These are phyloP conservation scores for Clarireedia paspali DNA, from an alignment of 2,329 filamentous ascomycete genomes.

Conservation along the genomic window DNA sequence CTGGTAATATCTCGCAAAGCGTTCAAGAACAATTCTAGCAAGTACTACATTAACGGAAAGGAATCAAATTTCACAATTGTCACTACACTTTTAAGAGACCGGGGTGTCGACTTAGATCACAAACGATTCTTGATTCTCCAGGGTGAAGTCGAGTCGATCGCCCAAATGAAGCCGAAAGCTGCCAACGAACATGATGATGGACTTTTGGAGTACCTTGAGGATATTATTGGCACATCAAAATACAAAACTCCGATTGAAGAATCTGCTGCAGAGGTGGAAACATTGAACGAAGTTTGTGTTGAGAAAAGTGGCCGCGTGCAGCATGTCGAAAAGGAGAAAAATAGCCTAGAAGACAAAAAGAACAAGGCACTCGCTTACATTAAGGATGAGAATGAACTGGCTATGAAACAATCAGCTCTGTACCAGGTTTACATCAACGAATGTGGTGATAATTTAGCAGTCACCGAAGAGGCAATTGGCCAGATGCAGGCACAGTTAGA, in stretches of 20 bases:
- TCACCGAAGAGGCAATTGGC: slow-evolving; percentile 83
- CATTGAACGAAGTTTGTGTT: slow-evolving; percentile 85
- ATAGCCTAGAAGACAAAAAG: slow-evolving; percentile 89
- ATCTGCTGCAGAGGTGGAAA: slow-evolving; percentile 80
- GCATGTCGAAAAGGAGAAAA: slow-evolving; percentile 96
- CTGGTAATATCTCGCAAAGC: slow-evolving; percentile 84
- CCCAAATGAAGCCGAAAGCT: slow-evolving; percentile 98
- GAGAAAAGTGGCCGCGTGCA: slow-evolving; percentile 95
- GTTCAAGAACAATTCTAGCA: slow-evolving; percentile 97
- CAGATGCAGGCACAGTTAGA: slow-evolving; percentile 86
- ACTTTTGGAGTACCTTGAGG: slow-evolving; percentile 90
- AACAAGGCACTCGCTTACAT: slow-evolving; percentile 86
- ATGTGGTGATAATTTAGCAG: slow-evolving; percentile 78
- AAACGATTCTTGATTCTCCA: slow-evolving; percentile 97
- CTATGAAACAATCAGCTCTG: slow-evolving; percentile 79
- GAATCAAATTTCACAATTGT: slow-evolving; percentile 89
- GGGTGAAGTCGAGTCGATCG: slow-evolving; percentile 96
- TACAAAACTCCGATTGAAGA: slow-evolving; percentile 98
- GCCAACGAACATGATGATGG: slow-evolving; percentile 93
- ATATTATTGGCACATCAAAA: slow-evolving; percentile 97
- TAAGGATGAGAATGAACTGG: slow-evolving; percentile 86
- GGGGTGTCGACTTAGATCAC: slow-evolving; percentile 92
- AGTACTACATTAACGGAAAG: slow-evolving; percentile 91
- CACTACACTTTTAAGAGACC: slow-evolving; percentile 75
- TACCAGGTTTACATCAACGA: slow-evolving; percentile 90